Conservation (phyloP, 139 green algal species). For the Microglena sp. region DNA sequence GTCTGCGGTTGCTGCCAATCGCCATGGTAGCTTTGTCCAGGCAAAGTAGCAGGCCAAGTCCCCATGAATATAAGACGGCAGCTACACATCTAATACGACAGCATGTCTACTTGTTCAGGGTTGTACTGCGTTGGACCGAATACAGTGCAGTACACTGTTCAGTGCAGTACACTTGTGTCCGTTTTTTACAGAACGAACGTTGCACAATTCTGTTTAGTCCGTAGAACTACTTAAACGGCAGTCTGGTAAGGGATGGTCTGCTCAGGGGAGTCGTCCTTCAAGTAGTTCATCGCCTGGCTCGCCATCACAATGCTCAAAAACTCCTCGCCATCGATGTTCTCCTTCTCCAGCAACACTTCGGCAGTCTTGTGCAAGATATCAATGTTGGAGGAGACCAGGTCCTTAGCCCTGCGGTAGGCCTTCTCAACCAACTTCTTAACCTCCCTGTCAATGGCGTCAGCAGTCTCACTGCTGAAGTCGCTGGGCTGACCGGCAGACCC, state of each 20-base stretch:
- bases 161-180: too few relatives aligned
- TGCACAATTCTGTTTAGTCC: too few relatives aligned
- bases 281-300: conserved; percentile 76
- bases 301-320: conserved; percentile 74
- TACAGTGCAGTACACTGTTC: too few relatives aligned
- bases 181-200: too few relatives aligned
- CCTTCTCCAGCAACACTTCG: conserved; percentile 91
- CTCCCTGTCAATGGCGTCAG: conserved; percentile 78
- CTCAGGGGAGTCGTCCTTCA: conserved; percentile 72
- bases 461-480: conserved; percentile 65
- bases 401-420: conserved; percentile 94
- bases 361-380: conserved; percentile 84
- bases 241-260: conserved; percentile 76
- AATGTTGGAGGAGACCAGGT: conserved; percentile 87
- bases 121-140: too few relatives aligned
- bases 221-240: too few relatives aligned
- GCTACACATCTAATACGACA: too few relatives aligned
- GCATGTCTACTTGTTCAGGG: too few relatives aligned
- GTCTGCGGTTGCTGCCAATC: too few relatives aligned
- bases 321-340: conserved; percentile 92
- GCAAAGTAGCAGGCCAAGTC: too few relatives aligned
- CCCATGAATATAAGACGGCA: too few relatives aligned
- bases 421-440: conserved; percentile 81
- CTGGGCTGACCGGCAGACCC: conserved; percentile 62
- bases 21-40: too few relatives aligned